Evolutionary conservation across 1,139 yeast species (phyloP), one percentile per base, ranked within the genome.

Genomic region (Blastobotrys malaysiensis): DNA sequence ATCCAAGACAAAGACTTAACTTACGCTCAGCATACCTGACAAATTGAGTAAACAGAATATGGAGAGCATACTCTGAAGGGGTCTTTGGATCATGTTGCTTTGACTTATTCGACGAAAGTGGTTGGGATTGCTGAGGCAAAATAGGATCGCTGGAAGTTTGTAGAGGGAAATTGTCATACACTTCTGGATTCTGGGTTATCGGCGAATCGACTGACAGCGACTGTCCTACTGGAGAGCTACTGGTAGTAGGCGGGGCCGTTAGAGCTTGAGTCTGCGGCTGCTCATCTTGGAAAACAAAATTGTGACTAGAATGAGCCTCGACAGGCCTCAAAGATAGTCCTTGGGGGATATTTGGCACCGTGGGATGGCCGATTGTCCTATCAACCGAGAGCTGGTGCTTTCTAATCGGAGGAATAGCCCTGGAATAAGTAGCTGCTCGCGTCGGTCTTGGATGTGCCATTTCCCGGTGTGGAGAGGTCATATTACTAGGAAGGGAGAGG

Each of bases 61-160:
- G 98, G 56, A 93, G 75, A 0, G 99, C 95, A 67, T 93, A 93
- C 64, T 91, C 98, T 0, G 97, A 88, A 0, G 97, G 95, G 27
- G 89, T 83, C 65, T 88, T 88, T 1, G 69, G 66, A 26, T 71
- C 74, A 7, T 58, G 48, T 19, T 46, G 43, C 27, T 49, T 55
- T 45, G 56, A 18, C 45, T 36, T 20, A 55, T 36, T 14, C 46
- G 14, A 36, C 24, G 9, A 52, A 43, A 22, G 54, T 46, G 14
- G 55, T 43, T 22, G 53, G 24, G 43, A 50, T 36, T 44, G 49
- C 52, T 22, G 53, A 18, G 43, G 52, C 44, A 14, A 31, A 46
- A 43, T 51, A 18, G 22, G 48, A 27, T 45, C 36, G 16, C 50
- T 26, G 31, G 31, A 14, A 39, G 48, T 9, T 22, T 50, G 27